Base-by-base conservation (phyloP, 179 eudicot genomes). In the Silene noctiflora region DNA sequence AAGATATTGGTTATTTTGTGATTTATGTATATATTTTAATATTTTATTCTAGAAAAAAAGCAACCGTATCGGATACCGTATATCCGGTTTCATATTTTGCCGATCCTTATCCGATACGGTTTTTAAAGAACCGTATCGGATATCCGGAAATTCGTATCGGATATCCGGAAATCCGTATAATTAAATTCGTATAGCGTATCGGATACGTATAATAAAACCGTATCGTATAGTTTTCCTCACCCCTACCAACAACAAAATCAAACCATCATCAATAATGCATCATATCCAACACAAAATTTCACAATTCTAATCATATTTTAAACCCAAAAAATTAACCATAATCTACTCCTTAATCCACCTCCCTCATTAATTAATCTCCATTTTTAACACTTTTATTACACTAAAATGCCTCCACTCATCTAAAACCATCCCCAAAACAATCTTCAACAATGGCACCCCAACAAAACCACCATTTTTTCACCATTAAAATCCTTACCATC, bases 391-490 rank as follows among this genome's bases (percentile, higher is more conserved):
- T 51, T 33, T 35, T 24, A 62, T 67, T 48, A 74, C 79, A 25
- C 13, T 77, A 17, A 62, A 62, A 61, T 51, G 17, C 64, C 71
- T 62, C 65, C 69, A 65, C 62, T 76, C 3, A 7, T 22, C 35
- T 66, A 17, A 67, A 51, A 65, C 42, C 60, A 76, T 20, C 6
- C 76, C 66, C 5, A 29, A 16, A 19, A 21, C 74, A 33, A 33
- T 14, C 61, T 4, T 59, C n/a, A 2, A 14, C 35, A 66, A 77
- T 77, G 85, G 58, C 74, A 44, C 19, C 39, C 74, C 39, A 74
- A 6, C 27, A 56, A 17, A 16, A 29, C 75, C 72, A 13, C 72
- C 72, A 51, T 51, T 51, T 2, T 48, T 48, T 65, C 66, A 4
- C 79, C 74, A 29, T 77, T 70, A 25, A 75, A 16, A 1, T 62